A percentile compares a stretch with the other conserved stretches of the same genome.
Evolutionary conservation across 148 eudicot species (phyloP).

Genomic region (Pouteria glomerata): DNA sequence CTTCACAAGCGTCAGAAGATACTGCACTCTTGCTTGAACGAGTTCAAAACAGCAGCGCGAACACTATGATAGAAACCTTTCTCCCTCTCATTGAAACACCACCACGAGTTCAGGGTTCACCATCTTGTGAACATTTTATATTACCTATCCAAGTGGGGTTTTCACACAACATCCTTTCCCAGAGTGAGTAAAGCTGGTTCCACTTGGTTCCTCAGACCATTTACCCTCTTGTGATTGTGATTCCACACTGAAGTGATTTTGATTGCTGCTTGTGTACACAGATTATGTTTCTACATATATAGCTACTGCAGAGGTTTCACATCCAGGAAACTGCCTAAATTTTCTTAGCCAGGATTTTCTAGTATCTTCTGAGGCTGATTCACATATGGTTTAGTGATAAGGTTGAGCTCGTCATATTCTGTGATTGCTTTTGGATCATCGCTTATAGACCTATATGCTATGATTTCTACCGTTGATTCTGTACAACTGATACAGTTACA

Average conservation of each 20-base stretch:
- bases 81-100: neutral
- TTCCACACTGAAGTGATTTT: constrained; percentile 2
- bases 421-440: neutral
- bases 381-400: neutral
- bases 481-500: too few species aligned
- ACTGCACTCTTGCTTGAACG: constrained; percentile 78
- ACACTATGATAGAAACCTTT: constrained; percentile 39
- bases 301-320: neutral
- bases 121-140: neutral
- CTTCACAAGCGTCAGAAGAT: constrained; percentile 90
- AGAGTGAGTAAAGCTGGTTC: constrained; percentile 13
- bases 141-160: neutral
- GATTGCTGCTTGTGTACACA: neutral
- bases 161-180: neutral
- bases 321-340: neutral
- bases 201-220: neutral
- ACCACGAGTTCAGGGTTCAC: neutral
- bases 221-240: neutral
- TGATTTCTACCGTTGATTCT: too few species aligned
- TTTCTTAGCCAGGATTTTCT: neutral
- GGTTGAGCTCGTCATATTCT: neutral
- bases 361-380: neutral
- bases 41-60: constrained; percentile 77
- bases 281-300: neutral
- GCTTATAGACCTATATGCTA: neutral